phyloP scores from a whole-genome alignment of 2,329 filamentous ascomycete species.

The Pestalotiopsis sp. region DNA sequence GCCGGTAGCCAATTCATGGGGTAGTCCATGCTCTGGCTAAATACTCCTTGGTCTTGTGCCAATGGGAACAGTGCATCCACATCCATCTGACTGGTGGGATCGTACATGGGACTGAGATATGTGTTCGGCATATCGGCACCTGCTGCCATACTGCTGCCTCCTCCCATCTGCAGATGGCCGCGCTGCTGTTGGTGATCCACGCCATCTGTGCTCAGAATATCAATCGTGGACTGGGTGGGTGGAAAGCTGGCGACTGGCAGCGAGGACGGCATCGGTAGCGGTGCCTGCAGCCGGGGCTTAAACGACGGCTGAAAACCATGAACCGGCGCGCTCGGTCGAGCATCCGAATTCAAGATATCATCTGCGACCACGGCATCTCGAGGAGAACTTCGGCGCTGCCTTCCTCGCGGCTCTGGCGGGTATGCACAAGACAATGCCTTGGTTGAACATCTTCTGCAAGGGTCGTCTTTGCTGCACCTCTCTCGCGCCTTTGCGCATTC shows the following conservation, averaged over 20 bases:
- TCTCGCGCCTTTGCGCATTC: constrained; percentile 31
- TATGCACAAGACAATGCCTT: constrained; percentile 29
- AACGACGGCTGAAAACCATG: not conserved
- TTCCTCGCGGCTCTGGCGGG: constrained; percentile 15
- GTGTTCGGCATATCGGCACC: not conserved
- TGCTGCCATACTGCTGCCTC: not conserved
- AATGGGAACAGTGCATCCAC: not conserved
- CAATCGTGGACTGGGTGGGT: not conserved
- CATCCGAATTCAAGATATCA: not conserved
- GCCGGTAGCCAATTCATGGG: constrained; percentile 6
- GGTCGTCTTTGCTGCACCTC: constrained; percentile 31
- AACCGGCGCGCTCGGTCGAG: not conserved
- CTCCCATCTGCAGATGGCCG: not conserved
- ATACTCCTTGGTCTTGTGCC: not conserved
- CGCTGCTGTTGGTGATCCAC: not conserved
- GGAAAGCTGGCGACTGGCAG: not conserved
- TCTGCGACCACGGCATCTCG: not conserved
- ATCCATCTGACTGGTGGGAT: not conserved
- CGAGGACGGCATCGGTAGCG: not conserved
- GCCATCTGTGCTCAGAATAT: not conserved
- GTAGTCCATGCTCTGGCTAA: not conserved
- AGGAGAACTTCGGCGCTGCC: not conserved
- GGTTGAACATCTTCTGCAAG: constrained; percentile 28
- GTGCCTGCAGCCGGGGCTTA: not conserved
- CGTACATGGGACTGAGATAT: not conserved